phyloP scores from a whole-genome alignment of 345 rosid genomes.

The Syzygium aqueum region DNA sequence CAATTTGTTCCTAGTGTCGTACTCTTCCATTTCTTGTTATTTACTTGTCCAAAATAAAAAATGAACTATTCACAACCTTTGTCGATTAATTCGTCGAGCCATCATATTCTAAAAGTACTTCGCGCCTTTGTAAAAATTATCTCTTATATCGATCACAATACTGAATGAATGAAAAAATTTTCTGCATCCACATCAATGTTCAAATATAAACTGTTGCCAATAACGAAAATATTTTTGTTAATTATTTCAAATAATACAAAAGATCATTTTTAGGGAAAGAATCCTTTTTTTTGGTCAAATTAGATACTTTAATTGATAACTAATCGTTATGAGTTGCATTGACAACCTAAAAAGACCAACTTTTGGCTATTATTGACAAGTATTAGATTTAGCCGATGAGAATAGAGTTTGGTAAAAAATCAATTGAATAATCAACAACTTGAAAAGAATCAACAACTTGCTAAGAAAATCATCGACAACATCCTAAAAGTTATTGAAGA shows the following conservation, averaged over 20 bases:
- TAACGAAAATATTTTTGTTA: no score
- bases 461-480: fast-evolving
- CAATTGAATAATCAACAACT: background rate
- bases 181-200: no score
- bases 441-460: background rate
- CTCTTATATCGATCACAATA: no score
- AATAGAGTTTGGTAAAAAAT: background rate
- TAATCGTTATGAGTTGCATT: no score
- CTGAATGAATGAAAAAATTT: no score
- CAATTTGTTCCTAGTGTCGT: background rate
- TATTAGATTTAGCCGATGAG: background rate
- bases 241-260: no score
- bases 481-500: background rate
- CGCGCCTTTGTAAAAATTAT: background rate
- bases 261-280: no score
- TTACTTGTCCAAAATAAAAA: background rate
- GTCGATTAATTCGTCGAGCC: background rate
- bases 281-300: no score
- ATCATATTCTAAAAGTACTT: background rate
- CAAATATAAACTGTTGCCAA: no score
- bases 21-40: background rate
- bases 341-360: no score
- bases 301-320: no score
- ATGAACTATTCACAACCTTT: background rate
- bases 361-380: no score